Conservation (phyloP, 2,329 filamentous ascomycete species). For the Botrytis deweyae region DNA sequence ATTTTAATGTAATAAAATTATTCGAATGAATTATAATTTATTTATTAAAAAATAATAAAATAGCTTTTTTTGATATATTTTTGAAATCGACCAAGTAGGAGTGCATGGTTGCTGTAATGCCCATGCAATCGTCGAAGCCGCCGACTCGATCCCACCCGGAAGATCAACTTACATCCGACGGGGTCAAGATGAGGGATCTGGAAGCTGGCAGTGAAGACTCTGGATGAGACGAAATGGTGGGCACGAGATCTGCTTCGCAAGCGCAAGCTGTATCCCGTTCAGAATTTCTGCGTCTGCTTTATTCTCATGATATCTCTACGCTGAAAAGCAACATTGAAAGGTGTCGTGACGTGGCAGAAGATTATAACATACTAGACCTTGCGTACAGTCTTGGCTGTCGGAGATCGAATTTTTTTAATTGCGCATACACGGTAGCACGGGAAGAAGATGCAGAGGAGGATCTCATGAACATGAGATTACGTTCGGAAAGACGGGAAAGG, state of each 20-base stretch:
- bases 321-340: constrained; percentile 13
- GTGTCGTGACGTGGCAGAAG: constrained; percentile 7
- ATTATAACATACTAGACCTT: constrained; percentile 8
- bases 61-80: no score
- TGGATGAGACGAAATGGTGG: background rate
- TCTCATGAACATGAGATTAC: constrained; percentile 12
- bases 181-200: background rate
- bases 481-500: constrained; percentile 12
- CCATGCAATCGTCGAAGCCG: constrained; percentile 39
- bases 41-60: no score
- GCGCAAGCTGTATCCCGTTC: background rate
- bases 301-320: constrained; percentile 16
- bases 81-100: no score
- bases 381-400: constrained; percentile 6
- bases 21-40: no score
- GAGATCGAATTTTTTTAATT: constrained; percentile 1
- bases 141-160: background rate
- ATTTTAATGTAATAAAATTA: no score
- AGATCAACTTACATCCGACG: background rate
- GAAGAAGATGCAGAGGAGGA: constrained; percentile 11
- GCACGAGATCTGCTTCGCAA: background rate
- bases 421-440: constrained; percentile 11
- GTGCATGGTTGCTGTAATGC: constrained; percentile 27
- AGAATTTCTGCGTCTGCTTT: constrained; percentile 1
- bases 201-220: background rate